Conservation (phyloP, 306 rosid species). For the Rosa persica region DNA sequence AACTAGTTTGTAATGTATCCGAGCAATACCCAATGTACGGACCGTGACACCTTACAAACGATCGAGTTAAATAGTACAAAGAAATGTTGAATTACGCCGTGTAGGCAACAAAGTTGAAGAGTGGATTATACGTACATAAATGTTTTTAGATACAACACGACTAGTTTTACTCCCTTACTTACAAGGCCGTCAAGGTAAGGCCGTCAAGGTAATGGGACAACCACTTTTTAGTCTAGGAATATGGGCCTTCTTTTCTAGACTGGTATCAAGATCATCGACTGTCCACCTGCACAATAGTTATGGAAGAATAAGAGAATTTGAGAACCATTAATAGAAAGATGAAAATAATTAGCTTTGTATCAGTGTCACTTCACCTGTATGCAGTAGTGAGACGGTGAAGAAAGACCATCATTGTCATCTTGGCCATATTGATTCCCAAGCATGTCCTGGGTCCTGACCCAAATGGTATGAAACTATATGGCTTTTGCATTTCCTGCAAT, state of each 20-base stretch:
- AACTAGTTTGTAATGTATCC: no score
- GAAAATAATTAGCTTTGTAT: not conserved
- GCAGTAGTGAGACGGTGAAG: slow-evolving; percentile 51
- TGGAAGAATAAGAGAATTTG: not conserved
- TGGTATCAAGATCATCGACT: slow-evolving; percentile 56
- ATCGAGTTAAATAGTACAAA: no score
- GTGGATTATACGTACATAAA: no score
- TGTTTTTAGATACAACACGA: no score
- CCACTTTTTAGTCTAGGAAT: slow-evolving; percentile 64
- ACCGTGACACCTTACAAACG: no score
- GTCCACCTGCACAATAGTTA: slow-evolving; percentile 45
- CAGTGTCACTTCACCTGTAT: slow-evolving; percentile 40
- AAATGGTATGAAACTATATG: slow-evolving; percentile 65
- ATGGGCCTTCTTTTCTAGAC: slow-evolving; percentile 68
- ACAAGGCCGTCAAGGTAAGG: slow-evolving; percentile 54
- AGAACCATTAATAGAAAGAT: not conserved
- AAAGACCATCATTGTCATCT: slow-evolving; percentile 61
- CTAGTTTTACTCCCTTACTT: not conserved
- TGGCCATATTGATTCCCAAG: slow-evolving; percentile 66
- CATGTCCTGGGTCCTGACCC: slow-evolving; percentile 78
- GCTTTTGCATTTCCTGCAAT: slow-evolving; percentile 60
- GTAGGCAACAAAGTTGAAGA: no score
- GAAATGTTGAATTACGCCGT: no score
- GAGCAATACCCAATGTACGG: no score
- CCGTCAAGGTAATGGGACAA: slow-evolving; percentile 64